Conservation (phyloP, 1,284 basidiomycete species). For the Puccinia sorghi region DNA sequence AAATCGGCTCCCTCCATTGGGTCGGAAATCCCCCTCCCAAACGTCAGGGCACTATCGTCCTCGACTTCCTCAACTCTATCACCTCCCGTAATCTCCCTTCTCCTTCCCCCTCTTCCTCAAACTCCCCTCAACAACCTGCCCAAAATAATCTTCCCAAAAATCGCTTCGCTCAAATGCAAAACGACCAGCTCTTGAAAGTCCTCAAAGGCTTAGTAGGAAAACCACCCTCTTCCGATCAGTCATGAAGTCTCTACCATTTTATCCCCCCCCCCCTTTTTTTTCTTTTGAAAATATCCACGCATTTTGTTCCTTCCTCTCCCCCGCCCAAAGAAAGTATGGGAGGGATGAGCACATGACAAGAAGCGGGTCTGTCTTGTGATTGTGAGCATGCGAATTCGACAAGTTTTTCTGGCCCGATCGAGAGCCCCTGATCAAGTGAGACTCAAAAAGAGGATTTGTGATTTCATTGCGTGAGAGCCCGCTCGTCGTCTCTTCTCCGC, state of each 20-base stretch:
- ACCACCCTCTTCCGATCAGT: slow-evolving; percentile 9
- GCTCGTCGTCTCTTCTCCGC: no score
- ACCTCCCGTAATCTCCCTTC: slow-evolving; percentile 18
- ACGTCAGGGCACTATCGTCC: slow-evolving; percentile 42
- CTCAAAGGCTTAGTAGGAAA: slow-evolving; percentile 44
- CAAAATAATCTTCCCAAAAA: slow-evolving; percentile 2
- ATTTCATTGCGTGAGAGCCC: no score
- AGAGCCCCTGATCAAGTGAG: no score
- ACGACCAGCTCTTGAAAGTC: slow-evolving; percentile 46
- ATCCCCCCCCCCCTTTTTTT: not conserved
- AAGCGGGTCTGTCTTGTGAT: no score
- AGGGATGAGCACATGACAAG: no score
- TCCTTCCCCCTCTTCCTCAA: not conserved
- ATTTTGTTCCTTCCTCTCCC: no score
- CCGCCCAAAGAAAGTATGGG: no score
- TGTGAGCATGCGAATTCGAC: no score
- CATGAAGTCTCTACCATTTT: not conserved
- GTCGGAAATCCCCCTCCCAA: slow-evolving; percentile 37
- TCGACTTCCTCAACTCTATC: slow-evolving; percentile 49
- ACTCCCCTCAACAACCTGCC: not conserved
- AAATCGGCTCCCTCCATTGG: slow-evolving; percentile 41
- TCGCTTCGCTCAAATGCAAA: slow-evolving; percentile 22
- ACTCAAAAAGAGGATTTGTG: no score
- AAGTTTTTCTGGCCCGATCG: no score
- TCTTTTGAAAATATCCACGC: no score